phyloP scores from a whole-genome alignment of 768 basidiomycete species.

The Gloeostereum incarnatum region DNA sequence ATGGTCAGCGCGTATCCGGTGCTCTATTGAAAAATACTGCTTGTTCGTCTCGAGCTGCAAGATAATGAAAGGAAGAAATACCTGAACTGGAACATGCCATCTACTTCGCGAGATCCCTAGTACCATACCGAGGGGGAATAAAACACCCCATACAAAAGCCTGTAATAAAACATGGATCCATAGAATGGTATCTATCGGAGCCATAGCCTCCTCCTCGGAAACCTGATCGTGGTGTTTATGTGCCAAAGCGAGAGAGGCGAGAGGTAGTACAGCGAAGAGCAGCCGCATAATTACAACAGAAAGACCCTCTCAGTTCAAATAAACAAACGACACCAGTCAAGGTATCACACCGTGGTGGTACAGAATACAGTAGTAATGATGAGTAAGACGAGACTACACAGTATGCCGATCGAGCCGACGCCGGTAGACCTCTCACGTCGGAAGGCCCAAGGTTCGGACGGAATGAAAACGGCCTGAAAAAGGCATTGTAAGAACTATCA shows the following conservation, averaged over 20 bases:
- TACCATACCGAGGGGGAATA: constrained; percentile 83
- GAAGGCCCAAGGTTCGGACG: too few relatives aligned
- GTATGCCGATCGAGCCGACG: too few relatives aligned
- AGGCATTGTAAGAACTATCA: too few relatives aligned
- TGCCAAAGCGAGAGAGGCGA: constrained; percentile 24
- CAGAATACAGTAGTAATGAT: too few relatives aligned
- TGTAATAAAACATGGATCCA: constrained; percentile 83
- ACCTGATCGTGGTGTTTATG: constrained; percentile 59
- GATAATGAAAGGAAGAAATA: constrained; percentile 16
- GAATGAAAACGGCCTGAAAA: too few relatives aligned
- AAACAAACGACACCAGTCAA: too few relatives aligned
- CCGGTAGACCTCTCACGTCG: too few relatives aligned
- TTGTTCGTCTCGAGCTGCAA: not conserved
- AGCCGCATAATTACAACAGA: too few relatives aligned
- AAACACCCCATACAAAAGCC: constrained; percentile 69
- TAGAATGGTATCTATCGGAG: constrained; percentile 68
- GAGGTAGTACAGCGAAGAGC: too few relatives aligned
- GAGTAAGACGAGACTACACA: too few relatives aligned
- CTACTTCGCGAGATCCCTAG: constrained; percentile 67
- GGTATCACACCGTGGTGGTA: too few relatives aligned
- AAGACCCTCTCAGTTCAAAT: too few relatives aligned
- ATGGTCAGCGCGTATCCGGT: constrained; percentile 61
- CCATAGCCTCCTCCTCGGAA: constrained; percentile 51
- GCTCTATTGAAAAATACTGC: constrained; percentile 29
- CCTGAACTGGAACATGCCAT: constrained; percentile 90